These are phyloP conservation scores for Alternaria hordeiaustralica DNA, from an alignment of 2,329 filamentous ascomycete genomes.

Conservation along the genomic window DNA sequence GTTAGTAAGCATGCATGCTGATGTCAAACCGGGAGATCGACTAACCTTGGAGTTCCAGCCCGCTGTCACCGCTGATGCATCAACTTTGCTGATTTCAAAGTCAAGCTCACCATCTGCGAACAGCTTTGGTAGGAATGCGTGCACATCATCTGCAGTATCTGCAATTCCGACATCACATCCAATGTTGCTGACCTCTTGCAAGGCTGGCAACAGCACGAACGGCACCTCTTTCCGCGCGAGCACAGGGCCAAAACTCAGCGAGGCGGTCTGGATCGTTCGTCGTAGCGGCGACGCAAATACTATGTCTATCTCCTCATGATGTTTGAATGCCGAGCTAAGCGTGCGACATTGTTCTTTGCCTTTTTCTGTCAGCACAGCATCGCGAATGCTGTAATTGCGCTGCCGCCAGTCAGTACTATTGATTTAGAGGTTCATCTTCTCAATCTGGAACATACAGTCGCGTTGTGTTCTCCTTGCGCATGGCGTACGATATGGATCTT, in stretches of 20 bases:
- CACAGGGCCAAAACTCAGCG: slow-evolving; percentile 69
- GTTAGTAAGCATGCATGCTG: slow-evolving; percentile 13
- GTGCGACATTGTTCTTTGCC: slow-evolving; percentile 75
- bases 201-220: slow-evolving; percentile 70
- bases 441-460: slow-evolving; percentile 25
- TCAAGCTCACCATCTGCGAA: slow-evolving; percentile 65
- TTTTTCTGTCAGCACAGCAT: slow-evolving; percentile 78
- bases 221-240: slow-evolving; percentile 46
- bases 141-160: slow-evolving; percentile 56
- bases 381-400: slow-evolving; percentile 74
- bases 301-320: slow-evolving; percentile 65
- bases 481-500: slow-evolving; percentile 67
- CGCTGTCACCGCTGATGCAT: slow-evolving; percentile 66
- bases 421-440: not conserved
- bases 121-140: slow-evolving; percentile 23
- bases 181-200: slow-evolving; percentile 78
- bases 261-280: slow-evolving; percentile 79
- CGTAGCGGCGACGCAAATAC: slow-evolving; percentile 81
- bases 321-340: slow-evolving; percentile 69
- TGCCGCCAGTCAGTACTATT: slow-evolving; percentile 37
- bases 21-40: not conserved
- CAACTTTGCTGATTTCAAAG: slow-evolving; percentile 58
- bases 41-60: slow-evolving; percentile 74
- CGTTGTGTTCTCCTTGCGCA: slow-evolving; percentile 79
- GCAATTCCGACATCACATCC: slow-evolving; percentile 75